Evolutionary conservation across 2,329 filamentous ascomycete genomes (phyloP), one percentile per base, ranked within the genome.

Genomic region (Fusarium sp.): DNA sequence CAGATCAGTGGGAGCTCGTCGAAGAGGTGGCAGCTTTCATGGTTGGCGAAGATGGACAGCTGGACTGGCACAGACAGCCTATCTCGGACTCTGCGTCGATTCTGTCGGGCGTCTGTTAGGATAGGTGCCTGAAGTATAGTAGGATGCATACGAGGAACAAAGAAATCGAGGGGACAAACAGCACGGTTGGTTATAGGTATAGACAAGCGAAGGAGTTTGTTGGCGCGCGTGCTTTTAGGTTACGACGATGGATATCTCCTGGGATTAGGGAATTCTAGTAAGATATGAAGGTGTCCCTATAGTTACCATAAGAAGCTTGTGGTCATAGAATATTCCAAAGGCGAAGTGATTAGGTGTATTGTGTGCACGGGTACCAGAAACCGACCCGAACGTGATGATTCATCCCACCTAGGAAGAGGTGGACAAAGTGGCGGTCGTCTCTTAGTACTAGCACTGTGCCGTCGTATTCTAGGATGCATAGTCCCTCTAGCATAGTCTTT

Each of bases 1-100:
- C 76, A 1, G 80, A 77, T 0, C 48, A 65, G 7, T 83, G 82
- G 82, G 77, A 77, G 31, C 68, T 82, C 23, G 68, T 83, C 0
- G 82, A 83, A 59, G 82, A 83, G 64, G 73, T 71, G 9, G 79
- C 81, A 1, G 72, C 77, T 6, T 79, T 79, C 47, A 59, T 58
- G 10, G 76, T 81, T 6, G 65, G 65, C 0, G 48, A 68, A 1
- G 74, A 82, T 31, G 80, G 79, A 12, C 72, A 63, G 2, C 55
- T 83, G 11, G 61, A 72, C 5, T 83, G 81, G 81, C 70, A 73
- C 23, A 67, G 76, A 36, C 79, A 80, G 39, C 79, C 81, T 1
- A 73, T 82, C 11, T 81, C 81, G 2, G 76, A 78, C 7, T 76
- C 77, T 30, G 62, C 61, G 2, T 75, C 73, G 13, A 75, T 75